Conservation (phyloP, 202 grass and related monocot species). For the Musa balbisiana region DNA sequence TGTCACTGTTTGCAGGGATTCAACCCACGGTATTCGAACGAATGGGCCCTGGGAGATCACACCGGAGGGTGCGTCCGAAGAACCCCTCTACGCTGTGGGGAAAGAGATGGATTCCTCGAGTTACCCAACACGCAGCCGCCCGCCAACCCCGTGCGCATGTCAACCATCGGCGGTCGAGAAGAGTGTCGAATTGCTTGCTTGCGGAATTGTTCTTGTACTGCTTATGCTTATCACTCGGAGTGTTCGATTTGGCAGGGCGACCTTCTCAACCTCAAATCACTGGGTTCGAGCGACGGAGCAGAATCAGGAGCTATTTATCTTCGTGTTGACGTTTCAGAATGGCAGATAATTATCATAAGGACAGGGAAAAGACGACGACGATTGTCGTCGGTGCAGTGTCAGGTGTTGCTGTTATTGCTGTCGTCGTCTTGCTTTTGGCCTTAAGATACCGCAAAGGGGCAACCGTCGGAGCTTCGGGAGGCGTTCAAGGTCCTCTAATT, state of each 20-base stretch:
- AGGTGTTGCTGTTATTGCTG: conserved; percentile 12
- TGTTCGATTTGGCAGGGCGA: conserved; percentile 51
- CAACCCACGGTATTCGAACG: conserved; percentile 26
- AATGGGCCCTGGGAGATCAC: conserved; percentile 32
- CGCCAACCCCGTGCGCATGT: conserved; percentile 29
- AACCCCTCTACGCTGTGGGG: conserved; percentile 33
- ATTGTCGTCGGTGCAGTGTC: conserved; percentile 29
- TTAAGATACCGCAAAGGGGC: conserved; percentile 25
- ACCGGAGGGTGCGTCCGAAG: conserved; percentile 42
- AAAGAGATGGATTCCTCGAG: conserved; percentile 36
- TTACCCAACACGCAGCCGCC: conserved; percentile 33
- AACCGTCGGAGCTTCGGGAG: conserved; percentile 33
- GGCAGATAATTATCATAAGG: conserved; percentile 19
- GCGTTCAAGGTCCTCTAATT: conserved; percentile 32
- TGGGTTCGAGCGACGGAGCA: conserved; percentile 30
- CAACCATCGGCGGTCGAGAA: conserved; percentile 16
- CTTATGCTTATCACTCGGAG: conserved; percentile 33
- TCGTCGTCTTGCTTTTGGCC: conserved; percentile 22
- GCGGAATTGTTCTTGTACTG: conserved; percentile 43
- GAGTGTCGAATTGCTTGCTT: conserved; percentile 43
- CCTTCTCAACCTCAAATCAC: conserved; percentile 32
- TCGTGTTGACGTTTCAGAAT: conserved; percentile 48
- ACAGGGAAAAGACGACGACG: conserved; percentile 5
- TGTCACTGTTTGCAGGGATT: conserved; percentile 52
- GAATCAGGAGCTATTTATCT: conserved; percentile 40